Evolutionary conservation across 2,329 filamentous ascomycete species (phyloP).

Genomic region (Apiospora marii): DNA sequence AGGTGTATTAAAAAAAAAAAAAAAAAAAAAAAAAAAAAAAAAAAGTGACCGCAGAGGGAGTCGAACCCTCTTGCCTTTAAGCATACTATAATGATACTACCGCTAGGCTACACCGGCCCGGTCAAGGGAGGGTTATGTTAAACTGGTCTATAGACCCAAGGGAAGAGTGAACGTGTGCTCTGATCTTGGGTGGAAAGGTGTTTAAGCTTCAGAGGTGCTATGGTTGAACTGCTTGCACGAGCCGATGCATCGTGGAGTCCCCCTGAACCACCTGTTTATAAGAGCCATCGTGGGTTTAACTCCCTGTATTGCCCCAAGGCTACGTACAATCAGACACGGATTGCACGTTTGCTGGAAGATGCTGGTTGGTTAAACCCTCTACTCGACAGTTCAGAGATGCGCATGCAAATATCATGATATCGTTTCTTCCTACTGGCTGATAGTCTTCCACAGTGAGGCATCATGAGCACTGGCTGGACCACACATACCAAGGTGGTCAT

Average conservation of each 20-base stretch:
- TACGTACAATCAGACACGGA: background rate
- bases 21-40: too few species aligned
- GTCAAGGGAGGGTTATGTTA: too few species aligned
- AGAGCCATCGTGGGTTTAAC: background rate
- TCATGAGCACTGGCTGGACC: background rate
- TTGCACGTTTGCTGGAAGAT: background rate
- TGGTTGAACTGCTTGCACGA: background rate
- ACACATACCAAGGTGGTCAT: background rate
- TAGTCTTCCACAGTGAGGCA: background rate
- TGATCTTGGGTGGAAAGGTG: too few species aligned
- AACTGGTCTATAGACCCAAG: too few species aligned
- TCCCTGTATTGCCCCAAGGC: background rate
- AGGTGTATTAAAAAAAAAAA: too few species aligned
- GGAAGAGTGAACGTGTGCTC: too few species aligned
- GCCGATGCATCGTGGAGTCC: background rate
- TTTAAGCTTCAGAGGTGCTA: too few species aligned
- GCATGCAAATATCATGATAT: background rate
- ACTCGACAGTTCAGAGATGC: background rate
- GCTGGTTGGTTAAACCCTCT: background rate
- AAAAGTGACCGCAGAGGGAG: too few species aligned
- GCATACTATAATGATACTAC: too few species aligned
- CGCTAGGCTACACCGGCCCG: too few species aligned
- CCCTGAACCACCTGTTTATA: background rate
- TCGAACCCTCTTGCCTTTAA: too few species aligned
- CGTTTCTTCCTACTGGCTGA: background rate